Conservation (phyloP, 1,284 basidiomycete genomes). For the Naganishia liquefaciens region DNA sequence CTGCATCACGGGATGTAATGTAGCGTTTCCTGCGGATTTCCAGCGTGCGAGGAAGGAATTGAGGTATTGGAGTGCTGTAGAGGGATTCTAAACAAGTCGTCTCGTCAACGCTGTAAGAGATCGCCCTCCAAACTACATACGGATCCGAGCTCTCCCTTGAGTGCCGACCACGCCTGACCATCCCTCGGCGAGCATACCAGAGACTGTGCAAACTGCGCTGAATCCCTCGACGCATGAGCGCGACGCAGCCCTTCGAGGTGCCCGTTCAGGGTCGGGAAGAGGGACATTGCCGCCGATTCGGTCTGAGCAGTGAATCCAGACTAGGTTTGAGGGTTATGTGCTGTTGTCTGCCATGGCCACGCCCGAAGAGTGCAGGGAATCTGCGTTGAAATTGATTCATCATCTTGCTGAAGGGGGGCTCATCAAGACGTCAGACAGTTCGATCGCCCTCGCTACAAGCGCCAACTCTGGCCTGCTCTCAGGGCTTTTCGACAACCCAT, state of each 20-base stretch:
- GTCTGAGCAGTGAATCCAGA: neutral
- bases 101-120: neutral
- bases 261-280: constrained; percentile 5
- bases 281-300: constrained; percentile 4
- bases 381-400: no score
- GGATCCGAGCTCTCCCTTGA: constrained; percentile 17
- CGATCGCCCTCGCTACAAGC: no score
- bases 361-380: neutral
- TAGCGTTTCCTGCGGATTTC: neutral
- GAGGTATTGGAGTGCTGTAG: constrained; percentile 2
- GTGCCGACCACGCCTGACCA: constrained; percentile 4
- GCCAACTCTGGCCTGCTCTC: no score
- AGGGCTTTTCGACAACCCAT: no score
- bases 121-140: constrained; percentile 5
- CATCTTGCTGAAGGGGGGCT: no score
- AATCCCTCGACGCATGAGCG: neutral
- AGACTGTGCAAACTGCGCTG: constrained; percentile 15
- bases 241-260: constrained; percentile 2
- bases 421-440: neutral
- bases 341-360: neutral
- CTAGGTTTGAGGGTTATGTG: neutral
- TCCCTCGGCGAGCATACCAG: constrained; percentile 29
- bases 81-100: neutral
- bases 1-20: neutral
- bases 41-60: constrained; percentile 1